phyloP scores from a whole-genome alignment of 805 yeast genomes.

The Maudiozyma serrabonitensis region DNA sequence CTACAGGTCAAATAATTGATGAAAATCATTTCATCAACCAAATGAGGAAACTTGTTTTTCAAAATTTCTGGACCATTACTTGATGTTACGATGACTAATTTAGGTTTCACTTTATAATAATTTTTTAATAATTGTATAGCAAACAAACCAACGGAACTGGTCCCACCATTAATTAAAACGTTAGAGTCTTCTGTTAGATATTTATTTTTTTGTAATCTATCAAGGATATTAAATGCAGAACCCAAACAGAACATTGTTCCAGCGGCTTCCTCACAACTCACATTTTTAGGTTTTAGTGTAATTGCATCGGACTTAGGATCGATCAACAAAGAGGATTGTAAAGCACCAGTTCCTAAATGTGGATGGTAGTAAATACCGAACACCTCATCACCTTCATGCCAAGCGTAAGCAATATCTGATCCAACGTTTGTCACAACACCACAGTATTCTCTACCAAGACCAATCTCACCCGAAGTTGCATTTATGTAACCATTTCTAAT shows the following conservation, averaged over 20 bases:
- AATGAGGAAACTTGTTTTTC: constrained; percentile 32
- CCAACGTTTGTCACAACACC: constrained; percentile 56
- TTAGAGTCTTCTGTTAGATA: constrained; percentile 34
- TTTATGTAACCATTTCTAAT: constrained; percentile 45
- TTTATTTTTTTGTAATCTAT: constrained; percentile 18
- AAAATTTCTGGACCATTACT: constrained; percentile 40
- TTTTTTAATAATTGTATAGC: constrained; percentile 50
- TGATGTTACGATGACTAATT: constrained; percentile 52
- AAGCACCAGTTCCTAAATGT: constrained; percentile 43
- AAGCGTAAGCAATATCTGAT: constrained; percentile 28
- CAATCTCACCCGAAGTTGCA: constrained; percentile 46
- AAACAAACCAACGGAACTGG: constrained; percentile 60
- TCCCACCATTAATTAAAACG: constrained; percentile 66
- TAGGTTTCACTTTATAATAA: constrained; percentile 35
- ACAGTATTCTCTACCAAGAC: constrained; percentile 61
- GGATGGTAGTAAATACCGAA: constrained; percentile 51
- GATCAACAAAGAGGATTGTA: constrained; percentile 47
- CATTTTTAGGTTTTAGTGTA: constrained; percentile 36
- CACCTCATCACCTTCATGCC: constrained; percentile 52
- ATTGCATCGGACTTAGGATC: constrained; percentile 44
- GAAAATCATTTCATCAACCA: constrained; percentile 32
- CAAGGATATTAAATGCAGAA: constrained; percentile 46
- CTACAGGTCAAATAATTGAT: constrained; percentile 27
- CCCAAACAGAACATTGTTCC: constrained; percentile 54
- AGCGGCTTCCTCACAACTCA: constrained; percentile 48